phyloP scores from a whole-genome alignment of 2,329 filamentous ascomycete genomes.

The Epichloe hybrida region DNA sequence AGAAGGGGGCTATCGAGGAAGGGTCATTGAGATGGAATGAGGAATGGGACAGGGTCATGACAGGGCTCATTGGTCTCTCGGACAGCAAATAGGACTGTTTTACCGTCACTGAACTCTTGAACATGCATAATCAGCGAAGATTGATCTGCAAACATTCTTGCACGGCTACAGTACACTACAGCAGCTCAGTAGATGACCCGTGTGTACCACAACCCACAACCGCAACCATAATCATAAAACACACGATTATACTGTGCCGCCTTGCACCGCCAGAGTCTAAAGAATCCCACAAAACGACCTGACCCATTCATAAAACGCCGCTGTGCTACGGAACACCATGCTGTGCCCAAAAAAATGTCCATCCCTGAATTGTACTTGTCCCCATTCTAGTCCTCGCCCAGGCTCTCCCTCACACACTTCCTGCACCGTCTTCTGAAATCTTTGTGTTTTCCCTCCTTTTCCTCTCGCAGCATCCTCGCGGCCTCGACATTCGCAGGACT shows the following conservation, averaged over 20 bases:
- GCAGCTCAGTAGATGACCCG: not conserved
- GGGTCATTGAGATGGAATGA: slow-evolving; percentile 74
- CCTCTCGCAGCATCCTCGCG: slow-evolving; percentile 74
- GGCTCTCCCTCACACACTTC: slow-evolving; percentile 66
- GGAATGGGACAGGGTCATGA: slow-evolving; percentile 80
- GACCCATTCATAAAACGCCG: not conserved
- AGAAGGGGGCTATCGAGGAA: slow-evolving; percentile 58
- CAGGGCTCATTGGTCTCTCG: slow-evolving; percentile 49
- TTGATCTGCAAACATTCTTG: not conserved
- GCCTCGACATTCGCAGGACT: slow-evolving; percentile 92
- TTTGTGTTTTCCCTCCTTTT: slow-evolving; percentile 43
- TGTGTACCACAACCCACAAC: not conserved
- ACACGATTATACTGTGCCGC: not conserved
- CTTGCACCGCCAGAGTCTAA: not conserved
- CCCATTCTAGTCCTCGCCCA: slow-evolving; percentile 51
- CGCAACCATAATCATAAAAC: not conserved
- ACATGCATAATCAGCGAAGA: not conserved
- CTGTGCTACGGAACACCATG: not conserved
- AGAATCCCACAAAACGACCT: not conserved
- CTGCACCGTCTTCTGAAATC: slow-evolving; percentile 72
- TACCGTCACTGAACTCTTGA: not conserved
- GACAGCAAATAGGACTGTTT: slow-evolving; percentile 3
- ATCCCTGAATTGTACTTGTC: not conserved
- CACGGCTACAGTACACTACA: not conserved
- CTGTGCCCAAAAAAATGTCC: not conserved